Percentiles rank a stretch among this genome's conserved stretches.
These are phyloP conservation scores for Trichophyton benhamiae DNA, from an alignment of 2,329 filamentous ascomycete genomes.

Conservation along the genomic window DNA sequence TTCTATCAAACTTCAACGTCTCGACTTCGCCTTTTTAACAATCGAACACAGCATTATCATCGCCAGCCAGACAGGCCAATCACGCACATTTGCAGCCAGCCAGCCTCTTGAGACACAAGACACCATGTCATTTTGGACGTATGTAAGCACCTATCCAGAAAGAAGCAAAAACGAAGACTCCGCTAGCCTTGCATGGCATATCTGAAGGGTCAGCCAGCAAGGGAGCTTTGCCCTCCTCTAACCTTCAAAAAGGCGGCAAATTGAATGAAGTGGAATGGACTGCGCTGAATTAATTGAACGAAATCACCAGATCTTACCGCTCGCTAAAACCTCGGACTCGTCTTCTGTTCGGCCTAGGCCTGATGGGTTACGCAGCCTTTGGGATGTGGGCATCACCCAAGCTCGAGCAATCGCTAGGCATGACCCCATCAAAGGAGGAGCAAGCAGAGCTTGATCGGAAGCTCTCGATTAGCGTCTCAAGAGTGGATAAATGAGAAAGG, in stretches of 20 bases:
- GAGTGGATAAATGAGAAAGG: constrained; percentile 12
- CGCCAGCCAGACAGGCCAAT: background rate
- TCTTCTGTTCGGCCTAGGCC: constrained; percentile 56
- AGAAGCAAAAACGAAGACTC: background rate
- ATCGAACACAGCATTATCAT: background rate
- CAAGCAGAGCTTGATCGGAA: constrained; percentile 49
- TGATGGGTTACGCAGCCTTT: constrained; percentile 63
- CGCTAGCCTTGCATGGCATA: background rate
- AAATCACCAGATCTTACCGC: constrained; percentile 49
- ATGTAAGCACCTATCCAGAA: constrained; percentile 7
- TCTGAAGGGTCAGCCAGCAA: constrained; percentile 5
- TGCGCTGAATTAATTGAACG: background rate
- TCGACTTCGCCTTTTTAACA: background rate
- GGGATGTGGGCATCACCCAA: constrained; percentile 64
- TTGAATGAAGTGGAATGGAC: background rate
- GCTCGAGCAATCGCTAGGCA: constrained; percentile 60
- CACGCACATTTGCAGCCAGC: too few relatives aligned
- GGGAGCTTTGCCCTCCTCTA: background rate
- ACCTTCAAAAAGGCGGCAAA: background rate
- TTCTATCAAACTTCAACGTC: background rate
- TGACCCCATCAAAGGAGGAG: constrained; percentile 61
- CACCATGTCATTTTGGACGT: constrained; percentile 31
- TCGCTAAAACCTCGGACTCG: constrained; percentile 59
- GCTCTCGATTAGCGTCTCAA: constrained; percentile 19
- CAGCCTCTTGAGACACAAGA: background rate